Evolutionary conservation across 192 early-diverging fungal genomes (phyloP).

Genomic region (Gaertneriomyces sp.): DNA sequence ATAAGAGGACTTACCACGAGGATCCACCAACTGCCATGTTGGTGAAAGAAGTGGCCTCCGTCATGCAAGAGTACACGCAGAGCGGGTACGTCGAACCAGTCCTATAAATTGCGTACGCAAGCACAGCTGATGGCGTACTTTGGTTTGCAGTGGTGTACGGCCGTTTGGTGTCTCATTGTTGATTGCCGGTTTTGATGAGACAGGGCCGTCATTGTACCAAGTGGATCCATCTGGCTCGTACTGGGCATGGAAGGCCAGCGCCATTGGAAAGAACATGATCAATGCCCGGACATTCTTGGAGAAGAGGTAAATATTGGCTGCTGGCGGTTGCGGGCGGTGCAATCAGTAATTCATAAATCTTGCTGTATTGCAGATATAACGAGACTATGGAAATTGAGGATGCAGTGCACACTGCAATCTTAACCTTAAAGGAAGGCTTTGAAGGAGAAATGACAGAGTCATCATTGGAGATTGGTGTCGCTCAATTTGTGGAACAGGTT

Average conservation of each 20-base stretch:
- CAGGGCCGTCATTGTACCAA: conserved; percentile 91
- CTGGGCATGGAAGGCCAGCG: conserved; percentile 98
- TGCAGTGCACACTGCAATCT: conserved; percentile 97
- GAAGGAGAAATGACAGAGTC: conserved; percentile 98
- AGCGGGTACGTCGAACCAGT: conserved; percentile 62
- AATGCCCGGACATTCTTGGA: conserved; percentile 99
- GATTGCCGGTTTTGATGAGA: conserved; percentile 90
- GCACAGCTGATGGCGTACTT: background rate
- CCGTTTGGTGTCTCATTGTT: conserved; percentile 98
- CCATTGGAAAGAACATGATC: conserved; percentile 99
- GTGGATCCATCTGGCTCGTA: conserved; percentile 98
- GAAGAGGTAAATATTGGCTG: conserved; percentile 67
- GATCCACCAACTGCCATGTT: conserved; percentile 93
- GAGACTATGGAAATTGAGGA: conserved; percentile 96
- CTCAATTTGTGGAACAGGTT: conserved; percentile 48
- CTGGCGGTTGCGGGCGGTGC: background rate
- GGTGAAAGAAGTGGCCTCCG: conserved; percentile 92
- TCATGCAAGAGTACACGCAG: conserved; percentile 99
- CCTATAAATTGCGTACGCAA: no score
- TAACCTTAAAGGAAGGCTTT: conserved; percentile 98
- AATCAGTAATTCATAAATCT: background rate
- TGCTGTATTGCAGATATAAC: conserved; percentile 56
- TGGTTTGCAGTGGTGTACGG: conserved; percentile 80
- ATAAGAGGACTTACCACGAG: conserved; percentile 88
- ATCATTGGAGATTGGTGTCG: conserved; percentile 91